phyloP scores from a whole-genome alignment of 1,139 yeast genomes.

The Scheffersomyces lignicola region DNA sequence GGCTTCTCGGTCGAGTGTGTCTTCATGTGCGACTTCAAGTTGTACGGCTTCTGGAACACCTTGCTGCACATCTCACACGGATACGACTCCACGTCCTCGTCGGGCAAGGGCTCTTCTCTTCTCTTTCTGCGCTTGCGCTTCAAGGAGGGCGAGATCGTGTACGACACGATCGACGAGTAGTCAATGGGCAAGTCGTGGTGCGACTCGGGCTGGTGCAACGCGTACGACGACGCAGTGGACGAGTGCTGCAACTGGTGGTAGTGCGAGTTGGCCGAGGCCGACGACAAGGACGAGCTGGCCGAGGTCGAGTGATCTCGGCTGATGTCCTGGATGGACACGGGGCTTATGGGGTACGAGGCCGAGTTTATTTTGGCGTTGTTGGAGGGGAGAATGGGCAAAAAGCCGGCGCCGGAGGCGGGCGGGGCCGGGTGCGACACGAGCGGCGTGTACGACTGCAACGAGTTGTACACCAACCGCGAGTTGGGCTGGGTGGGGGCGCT shows the following conservation, averaged over 20 bases:
- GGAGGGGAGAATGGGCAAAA: slow-evolving; percentile 7
- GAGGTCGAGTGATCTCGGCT: slow-evolving; percentile 10
- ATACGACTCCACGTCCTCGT: slow-evolving; percentile 18
- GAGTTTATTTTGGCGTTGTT: slow-evolving; percentile 2
- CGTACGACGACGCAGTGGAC: slow-evolving; percentile 3
- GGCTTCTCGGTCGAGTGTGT: slow-evolving; percentile 61
- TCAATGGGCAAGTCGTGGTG: slow-evolving; percentile 22
- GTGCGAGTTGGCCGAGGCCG: slow-evolving; percentile 3
- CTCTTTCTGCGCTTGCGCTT: slow-evolving; percentile 32
- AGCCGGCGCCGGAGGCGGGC: slow-evolving; percentile 3
- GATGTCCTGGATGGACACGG: slow-evolving; percentile 11
- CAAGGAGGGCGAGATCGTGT: slow-evolving; percentile 37
- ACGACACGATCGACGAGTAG: slow-evolving; percentile 37
- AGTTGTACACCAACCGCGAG: slow-evolving; percentile 1
- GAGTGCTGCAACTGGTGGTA: slow-evolving; percentile 4
- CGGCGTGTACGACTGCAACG: neutral
- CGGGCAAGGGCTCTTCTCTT: slow-evolving; percentile 6
- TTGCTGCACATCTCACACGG: slow-evolving; percentile 51
- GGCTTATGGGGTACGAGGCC: slow-evolving; percentile 14
- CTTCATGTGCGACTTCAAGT: slow-evolving; percentile 55
- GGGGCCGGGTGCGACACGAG: slow-evolving; percentile 6
- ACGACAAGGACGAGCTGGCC: slow-evolving; percentile 6
- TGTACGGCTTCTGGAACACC: slow-evolving; percentile 54
- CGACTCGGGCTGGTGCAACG: slow-evolving; percentile 4
- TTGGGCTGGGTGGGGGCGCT: neutral